Conservation (phyloP, 2,329 filamentous ascomycete species). For the Coniochaeta prunicola region DNA sequence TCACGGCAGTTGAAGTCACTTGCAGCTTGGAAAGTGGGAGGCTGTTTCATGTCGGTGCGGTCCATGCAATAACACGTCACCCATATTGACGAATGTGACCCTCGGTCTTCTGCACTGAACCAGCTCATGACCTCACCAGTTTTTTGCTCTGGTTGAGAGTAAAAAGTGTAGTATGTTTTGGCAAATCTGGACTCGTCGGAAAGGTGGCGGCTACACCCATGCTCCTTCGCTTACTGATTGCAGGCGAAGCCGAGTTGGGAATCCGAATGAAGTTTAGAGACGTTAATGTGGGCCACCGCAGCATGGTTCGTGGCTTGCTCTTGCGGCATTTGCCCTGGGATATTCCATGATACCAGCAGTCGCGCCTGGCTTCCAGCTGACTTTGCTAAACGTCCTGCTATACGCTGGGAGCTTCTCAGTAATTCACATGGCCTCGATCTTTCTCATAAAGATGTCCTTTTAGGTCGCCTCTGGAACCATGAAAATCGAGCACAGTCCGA, state of each 20-base stretch:
- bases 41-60: background rate
- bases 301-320: background rate
- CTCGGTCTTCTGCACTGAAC: background rate
- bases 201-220: too few relatives aligned
- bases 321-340: background rate
- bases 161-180: too few relatives aligned
- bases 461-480: background rate
- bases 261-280: background rate
- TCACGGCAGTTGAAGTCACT: background rate
- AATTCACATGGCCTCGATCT: background rate
- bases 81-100: background rate
- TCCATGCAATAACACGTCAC: slow-evolving; percentile 1
- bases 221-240: too few relatives aligned
- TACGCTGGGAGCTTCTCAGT: background rate
- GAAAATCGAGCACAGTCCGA: background rate
- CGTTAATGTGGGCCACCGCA: background rate
- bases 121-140: background rate
- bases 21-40: background rate
- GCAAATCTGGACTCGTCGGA: too few relatives aligned
- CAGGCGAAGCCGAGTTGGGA: background rate
- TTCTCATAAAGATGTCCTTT: background rate
- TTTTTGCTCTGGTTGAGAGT: too few relatives aligned
- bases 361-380: background rate
- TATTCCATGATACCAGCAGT: background rate
- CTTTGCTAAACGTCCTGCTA: background rate